Evolutionary conservation across 208 protist genomes (phyloP), one percentile per base, ranked within the genome.

Genomic region (Lotmaria passim): DNA sequence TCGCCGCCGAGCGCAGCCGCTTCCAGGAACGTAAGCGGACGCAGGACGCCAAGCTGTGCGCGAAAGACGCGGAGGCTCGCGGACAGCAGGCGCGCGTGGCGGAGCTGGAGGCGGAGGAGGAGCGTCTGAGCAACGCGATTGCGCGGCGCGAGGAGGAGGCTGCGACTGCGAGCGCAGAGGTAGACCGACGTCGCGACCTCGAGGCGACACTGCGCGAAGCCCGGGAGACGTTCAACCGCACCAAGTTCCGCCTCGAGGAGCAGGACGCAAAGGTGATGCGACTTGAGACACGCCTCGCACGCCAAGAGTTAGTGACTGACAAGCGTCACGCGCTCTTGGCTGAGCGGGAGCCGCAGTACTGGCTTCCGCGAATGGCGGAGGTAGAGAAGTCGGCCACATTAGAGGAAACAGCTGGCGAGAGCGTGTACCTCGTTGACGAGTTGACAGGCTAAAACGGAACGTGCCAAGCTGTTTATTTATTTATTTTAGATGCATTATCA

Each of bases 401-500:
- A 23, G 86, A 90, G n/a, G 86, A 89, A 6, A 93, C 78, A 6
- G 87, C 82, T 0, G 85, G 87, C 17, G 90, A 95, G 75, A 95
- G 90, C 68, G 79, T 95, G 58, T 74, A 91, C 26, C 73, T 95
- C 19, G 85, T 95, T 62, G 85, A 92, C 51, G 90, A 95, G 30
- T 65, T 83, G 26, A 55, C 61, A 23, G 65, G 69, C 46, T 46
- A 58, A 38, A 31, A 12, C 23, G 58, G 19, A 7, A 15, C n/a
- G 7, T 26, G n/a, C n/a, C n/a, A 33, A 43, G 43, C 33, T 5
- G 2, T 48, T 31, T 43, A 17, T 56, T 34, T 43, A 19, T 33
- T 43, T 15, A n/a, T n/a, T n/a, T n/a, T n/a, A n/a, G n/a, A n/a
- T n/a, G n/a, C n/a, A n/a, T n/a, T n/a, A n/a, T n/a, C n/a, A n/a